Conservation (phyloP, 129 eudicot genomes). For the Sambucus nigra region DNA sequence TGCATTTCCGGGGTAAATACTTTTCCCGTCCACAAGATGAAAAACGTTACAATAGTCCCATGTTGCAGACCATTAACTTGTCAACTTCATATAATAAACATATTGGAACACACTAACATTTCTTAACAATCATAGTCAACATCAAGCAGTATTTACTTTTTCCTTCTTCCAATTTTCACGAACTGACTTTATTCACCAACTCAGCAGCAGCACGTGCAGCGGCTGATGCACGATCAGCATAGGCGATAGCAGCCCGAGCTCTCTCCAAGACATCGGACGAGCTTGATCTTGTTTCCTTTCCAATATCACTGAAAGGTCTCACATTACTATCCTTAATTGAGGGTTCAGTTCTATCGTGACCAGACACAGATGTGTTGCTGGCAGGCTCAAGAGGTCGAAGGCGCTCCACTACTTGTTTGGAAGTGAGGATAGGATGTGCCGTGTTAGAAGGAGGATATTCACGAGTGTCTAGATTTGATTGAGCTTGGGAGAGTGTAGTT, state of each 20-base stretch:
- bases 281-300: slow-evolving; percentile 20
- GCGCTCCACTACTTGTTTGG: slow-evolving; percentile 13
- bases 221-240: slow-evolving; percentile 88
- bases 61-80: no score
- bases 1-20: no score
- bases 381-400: slow-evolving; percentile 25
- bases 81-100: no score
- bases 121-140: background rate
- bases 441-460: slow-evolving; percentile 18
- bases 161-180: slow-evolving; percentile 19
- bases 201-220: slow-evolving; percentile 94
- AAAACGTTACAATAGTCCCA: no score
- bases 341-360: slow-evolving; percentile 18
- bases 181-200: slow-evolving; percentile 43
- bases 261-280: slow-evolving; percentile 61
- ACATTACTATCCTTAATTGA: slow-evolving; percentile 14
- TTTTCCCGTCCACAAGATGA: no score
- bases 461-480: slow-evolving; percentile 13
- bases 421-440: slow-evolving; percentile 17
- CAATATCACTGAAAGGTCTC: slow-evolving; percentile 11
- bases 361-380: slow-evolving; percentile 8
- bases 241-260: slow-evolving; percentile 86
- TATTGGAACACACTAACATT: no score
- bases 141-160: slow-evolving; percentile 18
- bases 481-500: slow-evolving; percentile 18